Conservation (phyloP, 768 basidiomycete genomes). For the Tylopilus plumbeoviolaceoides region DNA sequence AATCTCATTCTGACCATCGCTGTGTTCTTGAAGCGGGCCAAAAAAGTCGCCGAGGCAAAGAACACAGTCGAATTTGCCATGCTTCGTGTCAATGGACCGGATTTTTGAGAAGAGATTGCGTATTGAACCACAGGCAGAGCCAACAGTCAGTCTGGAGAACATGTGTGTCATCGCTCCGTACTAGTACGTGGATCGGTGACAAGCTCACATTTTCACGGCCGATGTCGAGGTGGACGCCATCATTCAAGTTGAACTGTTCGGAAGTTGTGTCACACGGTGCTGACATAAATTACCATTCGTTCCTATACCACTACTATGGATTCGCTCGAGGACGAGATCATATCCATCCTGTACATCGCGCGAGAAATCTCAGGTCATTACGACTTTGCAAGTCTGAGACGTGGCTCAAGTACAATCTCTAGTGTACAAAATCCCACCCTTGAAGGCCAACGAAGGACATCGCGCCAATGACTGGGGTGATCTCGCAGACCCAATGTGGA, state of each 20-base stretch:
- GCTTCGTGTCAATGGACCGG: constrained; percentile 80
- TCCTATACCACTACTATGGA: constrained; percentile 40
- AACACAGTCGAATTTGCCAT: constrained; percentile 87
- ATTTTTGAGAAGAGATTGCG: constrained; percentile 76
- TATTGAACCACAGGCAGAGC: constrained; percentile 74
- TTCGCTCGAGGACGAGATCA: constrained; percentile 69
- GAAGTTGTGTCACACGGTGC: too few species aligned
- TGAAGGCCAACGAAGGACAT: constrained; percentile 84
- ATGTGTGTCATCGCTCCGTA: constrained; percentile 2
- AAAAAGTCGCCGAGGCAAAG: constrained; percentile 88
- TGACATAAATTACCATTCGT: constrained; percentile 23
- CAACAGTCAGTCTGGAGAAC: constrained; percentile 61
- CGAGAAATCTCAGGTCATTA: constrained; percentile 82
- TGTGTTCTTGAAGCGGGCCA: constrained; percentile 44
- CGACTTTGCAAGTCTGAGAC: constrained; percentile 8
- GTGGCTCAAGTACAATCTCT: constrained; percentile 20
- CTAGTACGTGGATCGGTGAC: background rate
- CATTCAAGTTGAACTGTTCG: too few species aligned
- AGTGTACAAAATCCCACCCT: constrained; percentile 91
- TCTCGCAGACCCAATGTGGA: constrained; percentile 81
- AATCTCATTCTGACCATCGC: constrained; percentile 46
- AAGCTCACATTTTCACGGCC: constrained; percentile 32
- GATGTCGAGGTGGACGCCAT: constrained; percentile 24
- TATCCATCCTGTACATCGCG: constrained; percentile 86
- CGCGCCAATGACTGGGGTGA: constrained; percentile 93